phyloP scores from a whole-genome alignment of 768 basidiomycete species.

The Russula vinacea region DNA sequence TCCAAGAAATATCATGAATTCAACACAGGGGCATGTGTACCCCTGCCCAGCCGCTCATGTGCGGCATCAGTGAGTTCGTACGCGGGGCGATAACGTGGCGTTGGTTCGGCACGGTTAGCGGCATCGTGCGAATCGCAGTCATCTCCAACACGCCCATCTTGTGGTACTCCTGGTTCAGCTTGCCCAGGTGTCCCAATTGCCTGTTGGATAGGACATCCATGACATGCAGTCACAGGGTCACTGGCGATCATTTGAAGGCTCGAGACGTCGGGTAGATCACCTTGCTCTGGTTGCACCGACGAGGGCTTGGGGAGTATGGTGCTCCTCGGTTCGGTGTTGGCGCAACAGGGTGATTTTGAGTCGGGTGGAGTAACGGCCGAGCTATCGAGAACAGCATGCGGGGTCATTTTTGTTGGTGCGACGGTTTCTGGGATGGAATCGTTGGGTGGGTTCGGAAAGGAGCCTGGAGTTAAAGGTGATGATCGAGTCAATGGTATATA shows the following conservation, averaged over 20 bases:
- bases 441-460: not conserved
- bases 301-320: not conserved
- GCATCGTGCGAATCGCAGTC: slow-evolving; percentile 20
- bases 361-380: not conserved
- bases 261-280: slow-evolving; percentile 15
- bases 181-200: not conserved
- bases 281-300: slow-evolving; percentile 6
- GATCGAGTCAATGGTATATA: slow-evolving; percentile 17
- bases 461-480: not conserved
- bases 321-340: not conserved
- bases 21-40: slow-evolving; percentile 22
- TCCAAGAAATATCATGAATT: slow-evolving; percentile 5
- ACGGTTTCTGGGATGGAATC: not conserved
- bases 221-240: slow-evolving; percentile 13
- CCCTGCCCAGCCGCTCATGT: slow-evolving; percentile 29
- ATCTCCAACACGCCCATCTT: slow-evolving; percentile 7
- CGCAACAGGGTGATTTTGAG: not conserved
- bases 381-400: not conserved
- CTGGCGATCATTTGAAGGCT: slow-evolving; percentile 5
- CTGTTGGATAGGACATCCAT: slow-evolving; percentile 15
- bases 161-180: not conserved
- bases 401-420: slow-evolving; percentile 13
- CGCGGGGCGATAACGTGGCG: slow-evolving; percentile 63
- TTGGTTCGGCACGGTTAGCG: slow-evolving; percentile 8
- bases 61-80: slow-evolving; percentile 71